Evolutionary conservation across 1,139 yeast genomes (phyloP), one percentile per base, ranked within the genome.

Genomic region (Hyphopichia pseudoburtonii): DNA sequence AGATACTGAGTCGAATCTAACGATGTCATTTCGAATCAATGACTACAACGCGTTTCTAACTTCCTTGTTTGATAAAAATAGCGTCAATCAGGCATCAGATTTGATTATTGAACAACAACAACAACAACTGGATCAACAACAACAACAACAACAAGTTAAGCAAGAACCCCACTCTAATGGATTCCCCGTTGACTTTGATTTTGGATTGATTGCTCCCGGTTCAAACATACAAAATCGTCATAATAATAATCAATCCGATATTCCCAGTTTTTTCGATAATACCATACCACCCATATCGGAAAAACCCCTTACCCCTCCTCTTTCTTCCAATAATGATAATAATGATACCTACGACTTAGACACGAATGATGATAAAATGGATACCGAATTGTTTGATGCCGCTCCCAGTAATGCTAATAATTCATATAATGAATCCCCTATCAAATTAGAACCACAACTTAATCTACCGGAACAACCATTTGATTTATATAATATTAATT

Each of bases 131-230:
- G 21, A 28, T 9, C 34, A 32, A 25, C 30, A 31, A 35, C 34
- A 39, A 25, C 37, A 36, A 35, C 35, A 24, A 31, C 34, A 19
- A 17, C 14, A 17, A 3, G 16, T 15, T n/a, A 16, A 27, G 14
- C 24, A 24, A 24, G 16, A 14, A 22, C 12, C 17, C 23, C 14
- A 24, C 12, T 14, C 30, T 8, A 28, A 31, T 7, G 22, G 45
- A 31, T 52, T 60, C 42, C 66, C 65, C 3, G 50, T 60, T 3
- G 64, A 62, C 38, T 63, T 63, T 42, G 65, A 62, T 42, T 63
- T 62, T 44, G 65, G 64, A 3, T 45, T 63, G 24, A 38, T 44
- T 12, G 46, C 46, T 8, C 39, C 28, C 3, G 17, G n/a, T n/a
- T n/a, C n/a, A n/a, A n/a, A n/a, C n/a, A n/a, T 12, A 18, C 30